phyloP scores from a whole-genome alignment of 306 rosid genomes.

The Calophaca sinica region DNA sequence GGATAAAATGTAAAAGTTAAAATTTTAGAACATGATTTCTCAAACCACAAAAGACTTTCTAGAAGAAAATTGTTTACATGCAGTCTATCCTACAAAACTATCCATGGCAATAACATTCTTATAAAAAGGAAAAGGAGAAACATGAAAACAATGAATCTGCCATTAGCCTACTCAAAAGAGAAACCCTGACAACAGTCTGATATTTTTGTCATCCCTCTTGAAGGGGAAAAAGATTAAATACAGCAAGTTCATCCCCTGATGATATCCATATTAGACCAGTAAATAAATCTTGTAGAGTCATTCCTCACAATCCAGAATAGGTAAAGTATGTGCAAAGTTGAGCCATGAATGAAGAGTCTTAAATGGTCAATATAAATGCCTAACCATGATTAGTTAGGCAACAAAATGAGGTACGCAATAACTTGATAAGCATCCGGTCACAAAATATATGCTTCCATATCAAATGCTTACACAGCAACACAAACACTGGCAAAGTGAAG shows the following conservation, averaged over 20 bases:
- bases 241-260: conserved; percentile 14
- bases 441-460: background rate
- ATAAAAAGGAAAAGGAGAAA: conserved; percentile 18
- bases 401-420: too few species aligned
- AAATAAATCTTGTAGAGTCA: conserved; percentile 11
- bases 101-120: background rate
- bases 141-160: conserved; percentile 18
- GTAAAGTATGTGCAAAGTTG: background rate
- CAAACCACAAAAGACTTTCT: conserved; percentile 12
- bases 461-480: conserved; percentile 27
- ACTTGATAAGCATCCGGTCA: too few species aligned
- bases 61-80: background rate
- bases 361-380: conserved; percentile 32
- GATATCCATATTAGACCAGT: conserved; percentile 23
- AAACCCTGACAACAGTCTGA: conserved; percentile 33
- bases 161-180: conserved; percentile 17
- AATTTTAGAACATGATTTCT: conserved; percentile 20
- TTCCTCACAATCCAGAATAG: background rate
- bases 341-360: background rate
- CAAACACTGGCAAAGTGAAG: conserved; percentile 21
- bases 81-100: conserved; percentile 13
- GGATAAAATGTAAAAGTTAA: background rate
- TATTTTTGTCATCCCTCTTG: conserved; percentile 4
- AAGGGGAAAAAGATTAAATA: background rate
- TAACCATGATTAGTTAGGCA: background rate